phyloP scores from a whole-genome alignment of 176 grass and related monocot genomes.

The Panicum miliaceum region DNA sequence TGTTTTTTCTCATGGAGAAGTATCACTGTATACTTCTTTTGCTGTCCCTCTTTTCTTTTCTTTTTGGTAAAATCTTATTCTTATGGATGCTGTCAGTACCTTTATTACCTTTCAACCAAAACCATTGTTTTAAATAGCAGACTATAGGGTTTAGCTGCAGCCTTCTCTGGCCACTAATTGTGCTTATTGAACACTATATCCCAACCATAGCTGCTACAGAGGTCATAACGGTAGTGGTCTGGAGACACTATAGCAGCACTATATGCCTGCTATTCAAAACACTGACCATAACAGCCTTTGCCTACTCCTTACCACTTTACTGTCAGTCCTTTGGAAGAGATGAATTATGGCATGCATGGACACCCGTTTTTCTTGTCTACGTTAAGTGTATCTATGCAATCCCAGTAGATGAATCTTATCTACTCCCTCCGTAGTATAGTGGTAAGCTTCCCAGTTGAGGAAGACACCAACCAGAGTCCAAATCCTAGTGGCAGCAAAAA shows the following conservation, averaged over 20 bases:
- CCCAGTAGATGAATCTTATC: not conserved
- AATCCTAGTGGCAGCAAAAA: too few relatives aligned
- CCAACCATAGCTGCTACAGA: too few relatives aligned
- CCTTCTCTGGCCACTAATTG: too few relatives aligned
- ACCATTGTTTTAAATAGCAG: too few relatives aligned
- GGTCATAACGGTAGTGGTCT: too few relatives aligned
- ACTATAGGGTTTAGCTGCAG: too few relatives aligned
- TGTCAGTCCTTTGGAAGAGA: not conserved
- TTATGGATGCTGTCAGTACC: not conserved
- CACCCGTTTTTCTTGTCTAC: not conserved
- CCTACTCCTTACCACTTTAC: not conserved
- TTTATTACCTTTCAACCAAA: not conserved
- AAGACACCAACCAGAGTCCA: too few relatives aligned
- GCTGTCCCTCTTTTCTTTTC: not conserved
- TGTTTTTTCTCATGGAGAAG: conserved; percentile 1
- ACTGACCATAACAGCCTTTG: not conserved
- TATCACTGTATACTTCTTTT: not conserved
- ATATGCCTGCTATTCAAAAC: too few relatives aligned
- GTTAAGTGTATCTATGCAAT: not conserved
- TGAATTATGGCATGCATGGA: not conserved
- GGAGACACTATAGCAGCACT: too few relatives aligned
- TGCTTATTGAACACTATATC: too few relatives aligned
- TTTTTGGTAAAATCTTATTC: not conserved
- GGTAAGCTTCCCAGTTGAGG: too few relatives aligned
- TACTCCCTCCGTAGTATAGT: too few relatives aligned